Conservation (phyloP, 192 early-diverging fungal genomes). For the Backusella mclennaniae region DNA sequence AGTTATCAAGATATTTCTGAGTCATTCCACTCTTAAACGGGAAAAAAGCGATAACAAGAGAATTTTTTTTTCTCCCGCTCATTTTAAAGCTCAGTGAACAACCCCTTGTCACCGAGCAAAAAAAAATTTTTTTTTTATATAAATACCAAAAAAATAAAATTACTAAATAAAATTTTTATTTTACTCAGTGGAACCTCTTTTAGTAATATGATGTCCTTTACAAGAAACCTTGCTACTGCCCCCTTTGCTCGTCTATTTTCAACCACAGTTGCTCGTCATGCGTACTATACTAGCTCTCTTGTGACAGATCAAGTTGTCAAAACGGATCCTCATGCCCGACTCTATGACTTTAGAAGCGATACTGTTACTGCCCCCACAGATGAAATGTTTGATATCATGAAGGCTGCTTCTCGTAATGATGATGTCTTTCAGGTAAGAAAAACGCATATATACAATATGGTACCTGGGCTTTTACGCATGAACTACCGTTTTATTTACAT, state of each 20-base stretch:
- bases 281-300: slow-evolving; percentile 14
- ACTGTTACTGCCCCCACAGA: slow-evolving; percentile 58
- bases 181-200: slow-evolving; percentile 19
- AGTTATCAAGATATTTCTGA: slow-evolving; percentile 1
- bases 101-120: not conserved
- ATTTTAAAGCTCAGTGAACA: not conserved
- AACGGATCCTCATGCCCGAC: not conserved
- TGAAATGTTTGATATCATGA: slow-evolving; percentile 65
- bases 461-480: not conserved
- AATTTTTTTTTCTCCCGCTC: not conserved
- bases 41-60: not conserved
- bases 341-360: slow-evolving; percentile 48
- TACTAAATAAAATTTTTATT: slow-evolving; percentile 1
- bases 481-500: not conserved
- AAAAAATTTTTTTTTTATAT: slow-evolving; percentile 5
- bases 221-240: slow-evolving; percentile 13
- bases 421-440: slow-evolving; percentile 55
- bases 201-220: slow-evolving; percentile 27
- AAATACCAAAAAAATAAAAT: not conserved
- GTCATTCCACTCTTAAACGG: not conserved
- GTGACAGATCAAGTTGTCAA: slow-evolving; percentile 6
- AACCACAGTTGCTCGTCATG: slow-evolving; percentile 19
- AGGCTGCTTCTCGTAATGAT: slow-evolving; percentile 49
- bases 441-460: not conserved
- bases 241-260: slow-evolving; percentile 19